Evolutionary conservation across 2,329 filamentous ascomycete genomes (phyloP).

Genomic region (Penicillium sclerotiorum): DNA sequence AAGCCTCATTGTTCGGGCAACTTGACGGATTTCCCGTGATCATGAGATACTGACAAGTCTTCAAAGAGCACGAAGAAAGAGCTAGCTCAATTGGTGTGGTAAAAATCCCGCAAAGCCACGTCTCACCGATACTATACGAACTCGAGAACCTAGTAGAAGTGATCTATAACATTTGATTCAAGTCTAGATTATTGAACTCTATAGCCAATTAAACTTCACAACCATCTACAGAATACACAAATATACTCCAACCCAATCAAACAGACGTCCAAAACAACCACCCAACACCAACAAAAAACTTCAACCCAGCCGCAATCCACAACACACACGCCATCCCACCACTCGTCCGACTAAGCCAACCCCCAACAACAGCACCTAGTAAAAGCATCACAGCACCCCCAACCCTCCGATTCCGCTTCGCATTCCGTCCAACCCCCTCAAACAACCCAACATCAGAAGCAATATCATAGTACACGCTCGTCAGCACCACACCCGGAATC

Average conservation of each 20-base stretch:
- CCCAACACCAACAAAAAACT: not conserved
- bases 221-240: not conserved
- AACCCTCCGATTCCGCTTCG: constrained; percentile 1
- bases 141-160: not conserved
- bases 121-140: not conserved
- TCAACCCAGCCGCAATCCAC: not conserved
- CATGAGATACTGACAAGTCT: not conserved
- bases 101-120: not conserved
- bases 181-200: not conserved
- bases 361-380: not conserved
- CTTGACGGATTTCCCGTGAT: too few species aligned
- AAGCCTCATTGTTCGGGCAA: not conserved
- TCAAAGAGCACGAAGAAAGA: not conserved
- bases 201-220: not conserved
- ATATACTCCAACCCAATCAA: not conserved
- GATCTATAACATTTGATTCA: not conserved
- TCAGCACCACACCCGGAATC: not conserved
- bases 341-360: not conserved
- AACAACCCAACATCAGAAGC: not conserved
- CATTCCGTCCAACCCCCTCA: not conserved
- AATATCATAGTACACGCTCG: not conserved
- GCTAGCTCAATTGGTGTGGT: too few species aligned
- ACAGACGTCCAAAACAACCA: not conserved
- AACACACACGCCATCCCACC: not conserved
- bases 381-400: not conserved